Percentiles rank a stretch among this genome's conserved stretches.
Conservation (phyloP, 2,329 filamentous ascomycete species). For the Talaromyces sp. region DNA sequence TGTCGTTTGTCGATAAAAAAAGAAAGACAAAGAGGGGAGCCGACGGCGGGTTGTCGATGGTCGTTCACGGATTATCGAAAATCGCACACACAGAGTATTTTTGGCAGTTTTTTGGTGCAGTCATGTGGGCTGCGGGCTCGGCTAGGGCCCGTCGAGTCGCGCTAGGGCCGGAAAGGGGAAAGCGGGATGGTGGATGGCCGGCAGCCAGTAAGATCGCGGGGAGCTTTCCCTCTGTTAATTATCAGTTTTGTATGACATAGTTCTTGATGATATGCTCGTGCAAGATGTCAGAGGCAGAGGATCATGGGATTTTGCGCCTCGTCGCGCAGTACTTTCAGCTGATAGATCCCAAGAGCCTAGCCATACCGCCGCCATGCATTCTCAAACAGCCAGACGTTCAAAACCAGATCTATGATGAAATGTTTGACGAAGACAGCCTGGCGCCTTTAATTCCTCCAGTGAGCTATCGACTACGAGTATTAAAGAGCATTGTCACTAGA, state of each 20-base stretch:
- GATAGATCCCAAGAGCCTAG: conserved; percentile 54
- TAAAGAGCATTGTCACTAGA: conserved; percentile 65
- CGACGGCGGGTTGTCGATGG: conserved; percentile 12
- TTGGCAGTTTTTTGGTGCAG: conserved; percentile 31
- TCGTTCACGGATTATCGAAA: conserved; percentile 8
- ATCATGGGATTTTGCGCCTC: conserved; percentile 18
- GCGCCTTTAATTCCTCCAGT: conserved; percentile 54
- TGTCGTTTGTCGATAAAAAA: conserved; percentile 2
- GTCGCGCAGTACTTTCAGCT: conserved; percentile 74
- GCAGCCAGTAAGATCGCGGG: conserved; percentile 1
- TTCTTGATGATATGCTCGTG: not conserved
- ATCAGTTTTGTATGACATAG: not conserved
- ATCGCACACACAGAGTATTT: conserved; percentile 5
- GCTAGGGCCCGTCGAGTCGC: conserved; percentile 24
- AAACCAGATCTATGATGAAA: conserved; percentile 55
- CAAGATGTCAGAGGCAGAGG: not conserved
- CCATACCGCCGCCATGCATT: conserved; percentile 55
- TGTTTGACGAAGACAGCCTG: conserved; percentile 58
- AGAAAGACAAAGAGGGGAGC: not conserved
- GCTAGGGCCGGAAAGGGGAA: conserved; percentile 21
- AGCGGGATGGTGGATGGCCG: not conserved
- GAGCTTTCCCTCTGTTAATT: not conserved
- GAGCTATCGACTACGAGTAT: conserved; percentile 62
- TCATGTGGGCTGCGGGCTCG: conserved; percentile 31
- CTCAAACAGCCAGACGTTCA: conserved; percentile 61